Conservation (phyloP, 352 stramenopile species). For the Phytophthora fragariaefolia region DNA sequence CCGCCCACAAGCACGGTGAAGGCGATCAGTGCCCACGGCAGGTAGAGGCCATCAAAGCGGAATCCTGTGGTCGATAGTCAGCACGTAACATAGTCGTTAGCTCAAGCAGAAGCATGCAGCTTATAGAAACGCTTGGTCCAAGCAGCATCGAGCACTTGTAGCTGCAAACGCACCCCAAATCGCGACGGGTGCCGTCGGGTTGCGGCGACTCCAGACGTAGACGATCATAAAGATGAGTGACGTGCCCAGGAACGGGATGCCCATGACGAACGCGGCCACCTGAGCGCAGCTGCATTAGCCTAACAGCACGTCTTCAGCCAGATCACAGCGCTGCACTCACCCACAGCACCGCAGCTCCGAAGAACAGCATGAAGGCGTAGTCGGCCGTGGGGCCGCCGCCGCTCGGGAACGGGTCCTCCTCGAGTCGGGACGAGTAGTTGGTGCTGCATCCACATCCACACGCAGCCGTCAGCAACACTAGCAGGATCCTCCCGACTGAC, state of each 20-base stretch:
- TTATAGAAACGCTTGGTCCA: background rate
- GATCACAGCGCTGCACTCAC: slow-evolving; percentile 35
- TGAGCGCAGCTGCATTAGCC: slow-evolving; percentile 30
- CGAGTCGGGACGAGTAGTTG: slow-evolving; percentile 86
- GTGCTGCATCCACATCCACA: slow-evolving; percentile 40
- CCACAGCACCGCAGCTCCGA: slow-evolving; percentile 78
- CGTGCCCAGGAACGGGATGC: slow-evolving; percentile 80
- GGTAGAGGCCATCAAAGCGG: slow-evolving; percentile 86
- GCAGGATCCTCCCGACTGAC: background rate
- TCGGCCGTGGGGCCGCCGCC: slow-evolving; percentile 83
- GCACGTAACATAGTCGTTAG: background rate
- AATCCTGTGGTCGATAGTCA: slow-evolving; percentile 54
- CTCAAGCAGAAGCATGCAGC: background rate
- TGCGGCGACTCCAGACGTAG: slow-evolving; percentile 91
- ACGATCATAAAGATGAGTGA: slow-evolving; percentile 93
- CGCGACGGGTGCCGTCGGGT: slow-evolving; percentile 78
- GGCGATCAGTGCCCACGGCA: slow-evolving; percentile 90
- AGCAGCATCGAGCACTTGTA: background rate
- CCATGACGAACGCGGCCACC: slow-evolving; percentile 87
- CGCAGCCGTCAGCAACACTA: background rate
- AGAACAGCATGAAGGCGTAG: slow-evolving; percentile 92
- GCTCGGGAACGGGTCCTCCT: slow-evolving; percentile 86
- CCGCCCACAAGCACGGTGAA: slow-evolving; percentile 89
- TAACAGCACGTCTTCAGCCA: background rate
- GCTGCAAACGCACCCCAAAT: slow-evolving; percentile 73